phyloP scores from a whole-genome alignment of 805 yeast genomes.

The Maudiozyma turicensis region DNA sequence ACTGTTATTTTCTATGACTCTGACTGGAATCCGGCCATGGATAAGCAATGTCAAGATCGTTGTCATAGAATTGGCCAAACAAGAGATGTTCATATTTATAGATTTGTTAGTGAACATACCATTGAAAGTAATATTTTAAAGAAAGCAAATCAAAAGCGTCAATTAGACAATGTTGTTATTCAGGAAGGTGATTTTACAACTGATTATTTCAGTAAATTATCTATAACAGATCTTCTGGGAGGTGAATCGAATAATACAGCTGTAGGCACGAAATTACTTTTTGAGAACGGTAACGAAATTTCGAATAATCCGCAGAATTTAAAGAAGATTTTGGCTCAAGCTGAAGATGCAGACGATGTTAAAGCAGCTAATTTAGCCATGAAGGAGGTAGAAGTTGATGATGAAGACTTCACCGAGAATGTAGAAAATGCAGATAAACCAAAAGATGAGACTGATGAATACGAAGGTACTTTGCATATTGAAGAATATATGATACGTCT shows the following conservation, averaged over 20 bases:
- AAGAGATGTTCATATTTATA: slow-evolving; percentile 92
- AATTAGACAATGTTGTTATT: slow-evolving; percentile 86
- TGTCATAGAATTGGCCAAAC: slow-evolving; percentile 99
- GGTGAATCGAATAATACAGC: slow-evolving; percentile 27
- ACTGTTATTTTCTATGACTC: slow-evolving; percentile 97
- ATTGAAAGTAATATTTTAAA: slow-evolving; percentile 90
- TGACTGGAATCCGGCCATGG: slow-evolving; percentile 99
- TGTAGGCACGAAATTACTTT: slow-evolving; percentile 33
- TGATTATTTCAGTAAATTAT: slow-evolving; percentile 81
- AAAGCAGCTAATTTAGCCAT: slow-evolving; percentile 84
- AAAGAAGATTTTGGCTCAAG: slow-evolving; percentile 69
- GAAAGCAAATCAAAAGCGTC: slow-evolving; percentile 91
- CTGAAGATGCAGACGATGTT: slow-evolving; percentile 89
- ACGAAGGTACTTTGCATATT: slow-evolving; percentile 60
- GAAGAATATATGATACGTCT: slow-evolving; percentile 94
- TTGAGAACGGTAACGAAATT: slow-evolving; percentile 25
- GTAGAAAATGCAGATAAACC: neutral
- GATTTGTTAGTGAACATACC: slow-evolving; percentile 92
- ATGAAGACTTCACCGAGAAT: slow-evolving; percentile 68
- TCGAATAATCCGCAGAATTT: slow-evolving; percentile 33
- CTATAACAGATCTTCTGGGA: slow-evolving; percentile 78
- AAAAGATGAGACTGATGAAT: slow-evolving; percentile 27
- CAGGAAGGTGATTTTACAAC: slow-evolving; percentile 98
- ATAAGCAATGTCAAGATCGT: slow-evolving; percentile 96
- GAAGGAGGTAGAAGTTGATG: slow-evolving; percentile 67